phyloP scores from a whole-genome alignment of 2,329 filamentous ascomycete species.

The Colletotrichum sp. region DNA sequence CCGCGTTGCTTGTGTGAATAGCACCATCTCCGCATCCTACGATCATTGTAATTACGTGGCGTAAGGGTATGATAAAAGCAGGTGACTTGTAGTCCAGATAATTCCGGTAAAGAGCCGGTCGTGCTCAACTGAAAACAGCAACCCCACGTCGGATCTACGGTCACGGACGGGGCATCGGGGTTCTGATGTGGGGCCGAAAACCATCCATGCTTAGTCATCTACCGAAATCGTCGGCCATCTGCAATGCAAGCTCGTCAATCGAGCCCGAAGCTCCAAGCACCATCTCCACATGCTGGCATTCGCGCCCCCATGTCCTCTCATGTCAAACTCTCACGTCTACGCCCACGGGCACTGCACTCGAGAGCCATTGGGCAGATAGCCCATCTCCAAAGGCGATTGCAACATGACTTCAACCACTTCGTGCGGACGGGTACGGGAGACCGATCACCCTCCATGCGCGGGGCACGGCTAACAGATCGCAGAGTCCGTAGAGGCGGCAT shows the following conservation, averaged over 20 bases:
- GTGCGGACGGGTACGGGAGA: conserved; percentile 2
- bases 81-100: rapidly evolving
- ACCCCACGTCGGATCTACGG: not conserved
- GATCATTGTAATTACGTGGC: rapidly evolving
- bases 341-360: not conserved
- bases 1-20: not conserved
- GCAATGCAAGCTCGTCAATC: not conserved
- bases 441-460: not conserved
- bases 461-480: not conserved
- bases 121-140: not conserved
- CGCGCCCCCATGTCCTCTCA: conserved; percentile 20
- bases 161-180: not conserved
- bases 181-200: not conserved
- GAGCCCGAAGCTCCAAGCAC: not conserved
- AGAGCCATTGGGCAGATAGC: not conserved
- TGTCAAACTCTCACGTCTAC: conserved; percentile 15
- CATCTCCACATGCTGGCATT: not conserved
- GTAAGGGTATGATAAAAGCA: not conserved
- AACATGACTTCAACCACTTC: conserved; percentile 20
- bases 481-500: not conserved
- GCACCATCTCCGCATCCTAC: not conserved
- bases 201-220: not conserved
- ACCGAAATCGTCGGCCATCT: not conserved
- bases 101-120: rapidly evolving
- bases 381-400: not conserved